phyloP scores from a whole-genome alignment of 108 stramenopile genomes.

The Hondaea fermentalgiana region DNA sequence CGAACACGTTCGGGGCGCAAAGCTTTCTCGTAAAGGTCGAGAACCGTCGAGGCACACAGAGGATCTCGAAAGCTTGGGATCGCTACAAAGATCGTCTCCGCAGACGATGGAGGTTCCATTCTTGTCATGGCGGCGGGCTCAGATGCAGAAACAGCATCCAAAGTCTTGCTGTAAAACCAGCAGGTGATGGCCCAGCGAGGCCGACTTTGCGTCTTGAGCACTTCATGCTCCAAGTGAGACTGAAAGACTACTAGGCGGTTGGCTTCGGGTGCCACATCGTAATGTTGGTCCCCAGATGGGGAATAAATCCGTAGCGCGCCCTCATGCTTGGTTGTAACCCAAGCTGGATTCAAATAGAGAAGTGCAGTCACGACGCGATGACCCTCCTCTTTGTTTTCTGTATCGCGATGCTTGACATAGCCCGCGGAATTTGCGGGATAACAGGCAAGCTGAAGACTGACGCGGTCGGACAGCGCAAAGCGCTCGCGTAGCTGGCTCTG shows the following conservation, averaged over 20 bases:
- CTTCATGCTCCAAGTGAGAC: not conserved
- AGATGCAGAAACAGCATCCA: not conserved
- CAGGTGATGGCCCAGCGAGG: slow-evolving; percentile 12
- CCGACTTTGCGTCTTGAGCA: not conserved
- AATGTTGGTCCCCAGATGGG: not conserved
- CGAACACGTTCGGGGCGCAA: not conserved
- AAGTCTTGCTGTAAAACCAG: not conserved
- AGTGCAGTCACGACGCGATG: not conserved
- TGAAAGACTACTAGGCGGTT: not conserved
- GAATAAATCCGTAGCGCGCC: not conserved
- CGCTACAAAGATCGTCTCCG: not conserved
- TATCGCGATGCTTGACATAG: not conserved
- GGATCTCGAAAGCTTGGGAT: not conserved
- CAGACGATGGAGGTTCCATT: not conserved
- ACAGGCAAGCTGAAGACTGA: not conserved
- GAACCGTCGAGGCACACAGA: not conserved
- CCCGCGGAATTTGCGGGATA: not conserved
- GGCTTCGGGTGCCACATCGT: not conserved
- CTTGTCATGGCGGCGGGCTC: not conserved
- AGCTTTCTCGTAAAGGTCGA: not conserved
- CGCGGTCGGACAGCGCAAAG: not conserved
- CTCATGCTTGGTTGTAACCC: not conserved
- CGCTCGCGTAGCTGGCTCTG: not conserved
- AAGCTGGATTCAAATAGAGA: not conserved
- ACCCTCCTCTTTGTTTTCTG: not conserved